Percentiles rank a stretch among this genome's conserved stretches.
Conservation (phyloP, 768 basidiomycete genomes). For the Clitopilus hobsonii region DNA sequence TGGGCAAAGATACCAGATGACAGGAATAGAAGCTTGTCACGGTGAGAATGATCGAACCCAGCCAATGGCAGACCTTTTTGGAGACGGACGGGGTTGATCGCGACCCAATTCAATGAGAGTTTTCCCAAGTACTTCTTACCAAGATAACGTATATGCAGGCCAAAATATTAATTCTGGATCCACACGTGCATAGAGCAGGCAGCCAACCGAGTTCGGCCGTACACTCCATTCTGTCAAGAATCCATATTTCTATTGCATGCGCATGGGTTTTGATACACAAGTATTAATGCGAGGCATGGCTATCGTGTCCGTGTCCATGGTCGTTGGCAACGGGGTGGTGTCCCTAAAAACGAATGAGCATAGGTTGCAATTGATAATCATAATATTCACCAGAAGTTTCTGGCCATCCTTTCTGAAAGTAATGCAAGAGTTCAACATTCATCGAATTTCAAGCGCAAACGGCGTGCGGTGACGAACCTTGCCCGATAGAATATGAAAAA, state of each 20-base stretch:
- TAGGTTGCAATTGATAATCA: constrained; percentile 1
- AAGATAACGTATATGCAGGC: too few species aligned
- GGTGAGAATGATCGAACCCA: not conserved
- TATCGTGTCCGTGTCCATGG: constrained; percentile 23
- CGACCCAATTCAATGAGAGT: not conserved
- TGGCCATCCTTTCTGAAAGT: constrained; percentile 65
- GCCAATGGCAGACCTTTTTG: not conserved
- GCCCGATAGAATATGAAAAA: constrained; percentile 98
- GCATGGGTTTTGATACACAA: not conserved
- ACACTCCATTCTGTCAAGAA: not conserved
- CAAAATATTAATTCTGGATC: too few species aligned
- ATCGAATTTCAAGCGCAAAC: too few species aligned
- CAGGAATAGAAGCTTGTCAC: not conserved
- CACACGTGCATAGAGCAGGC: not conserved
- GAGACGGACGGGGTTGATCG: not conserved
- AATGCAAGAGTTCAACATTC: not conserved
- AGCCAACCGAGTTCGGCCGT: not conserved
- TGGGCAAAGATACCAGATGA: too few species aligned
- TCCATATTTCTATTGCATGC: not conserved
- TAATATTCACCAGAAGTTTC: constrained; percentile 57
- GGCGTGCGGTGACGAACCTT: constrained; percentile 77
- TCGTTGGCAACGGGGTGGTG: constrained; percentile 40
- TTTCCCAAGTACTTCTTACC: not conserved
- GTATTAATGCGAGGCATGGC: constrained; percentile 7
- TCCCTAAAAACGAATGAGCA: constrained; percentile 31